These are phyloP conservation scores for Acer yangbiense DNA, from an alignment of 345 rosid genomes.

Conservation along the genomic window DNA sequence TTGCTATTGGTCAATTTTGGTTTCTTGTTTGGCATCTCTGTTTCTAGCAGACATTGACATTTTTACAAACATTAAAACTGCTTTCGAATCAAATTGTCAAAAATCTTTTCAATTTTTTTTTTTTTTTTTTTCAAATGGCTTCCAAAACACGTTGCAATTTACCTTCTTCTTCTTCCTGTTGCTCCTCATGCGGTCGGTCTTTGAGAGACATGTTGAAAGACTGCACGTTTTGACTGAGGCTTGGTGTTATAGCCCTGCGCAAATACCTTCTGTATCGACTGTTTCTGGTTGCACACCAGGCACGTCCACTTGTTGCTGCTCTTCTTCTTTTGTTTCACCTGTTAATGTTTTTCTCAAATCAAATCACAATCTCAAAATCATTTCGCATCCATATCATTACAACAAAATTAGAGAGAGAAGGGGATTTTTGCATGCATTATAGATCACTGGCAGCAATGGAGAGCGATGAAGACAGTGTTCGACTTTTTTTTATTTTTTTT, in stretches of 20 bases:
- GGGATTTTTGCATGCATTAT: constrained; percentile 71
- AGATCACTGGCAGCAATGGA: constrained; percentile 81
- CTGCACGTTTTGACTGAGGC: constrained; percentile 69
- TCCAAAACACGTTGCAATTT: too few species aligned
- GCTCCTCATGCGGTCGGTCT: background rate
- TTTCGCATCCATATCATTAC: too few species aligned
- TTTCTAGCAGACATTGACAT: constrained; percentile 15
- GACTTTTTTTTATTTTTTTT: constrained; percentile 41
- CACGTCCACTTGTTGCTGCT: constrained; percentile 80
- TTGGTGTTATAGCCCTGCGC: constrained; percentile 67
- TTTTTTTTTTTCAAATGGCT: too few species aligned
- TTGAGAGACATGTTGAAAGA: constrained; percentile 78
- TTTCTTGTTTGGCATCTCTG: constrained; percentile 56
- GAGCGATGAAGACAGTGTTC: constrained; percentile 53
- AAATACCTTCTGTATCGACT: constrained; percentile 65
- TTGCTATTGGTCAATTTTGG: constrained; percentile 42
- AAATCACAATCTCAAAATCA: background rate
- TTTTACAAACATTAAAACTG: too few species aligned
- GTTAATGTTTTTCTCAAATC: background rate
- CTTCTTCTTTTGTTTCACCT: constrained; percentile 93
- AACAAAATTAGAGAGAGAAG: background rate
- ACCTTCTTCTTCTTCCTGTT: background rate
- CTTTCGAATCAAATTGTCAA: too few species aligned
- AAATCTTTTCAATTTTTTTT: too few species aligned
- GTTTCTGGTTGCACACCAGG: constrained; percentile 81